A percentile compares a stretch with the other conserved stretches of the same genome.
Conservation (phyloP, 371 early-diverging fungal genomes). For the Choanephora cucurbitarum region DNA sequence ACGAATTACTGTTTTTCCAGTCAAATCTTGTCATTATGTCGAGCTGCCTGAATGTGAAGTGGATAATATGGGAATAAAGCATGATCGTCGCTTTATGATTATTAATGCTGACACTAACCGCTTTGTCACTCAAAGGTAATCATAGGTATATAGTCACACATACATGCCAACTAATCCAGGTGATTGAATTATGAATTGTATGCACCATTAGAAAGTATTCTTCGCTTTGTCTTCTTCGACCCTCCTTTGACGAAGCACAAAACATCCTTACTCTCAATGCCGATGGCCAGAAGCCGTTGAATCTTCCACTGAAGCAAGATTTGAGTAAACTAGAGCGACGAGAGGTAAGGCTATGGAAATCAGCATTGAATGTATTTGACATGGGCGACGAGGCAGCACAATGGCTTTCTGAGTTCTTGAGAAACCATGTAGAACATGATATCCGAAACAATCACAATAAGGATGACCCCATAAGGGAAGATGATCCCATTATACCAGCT, state of each 20-base stretch:
- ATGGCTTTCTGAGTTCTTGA: conserved; percentile 40
- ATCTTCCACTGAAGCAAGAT: conserved; percentile 36
- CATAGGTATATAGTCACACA: not conserved
- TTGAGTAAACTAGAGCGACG: conserved; percentile 12
- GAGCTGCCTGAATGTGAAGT: conserved; percentile 36
- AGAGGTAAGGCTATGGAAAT: conserved; percentile 37
- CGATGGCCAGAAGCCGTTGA: conserved; percentile 23
- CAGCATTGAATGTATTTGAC: conserved; percentile 36
- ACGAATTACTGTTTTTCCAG: conserved; percentile 39
- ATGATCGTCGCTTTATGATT: conserved; percentile 51
- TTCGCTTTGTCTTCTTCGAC: conserved; percentile 35
- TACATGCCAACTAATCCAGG: too few species aligned
- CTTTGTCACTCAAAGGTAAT: conserved; percentile 49
- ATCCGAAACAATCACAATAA: conserved; percentile 27
- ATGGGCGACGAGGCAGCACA: conserved; percentile 43
- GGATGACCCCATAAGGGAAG: conserved; percentile 13
- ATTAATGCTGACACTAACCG: conserved; percentile 34
- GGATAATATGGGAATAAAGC: conserved; percentile 32
- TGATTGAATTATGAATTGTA: not conserved
- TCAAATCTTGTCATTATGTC: conserved; percentile 49
- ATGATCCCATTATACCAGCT: conserved; percentile 9
- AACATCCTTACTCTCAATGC: conserved; percentile 32
- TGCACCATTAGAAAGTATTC: conserved; percentile 42
- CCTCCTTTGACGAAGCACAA: conserved; percentile 22
- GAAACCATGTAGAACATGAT: conserved; percentile 33